Evolutionary conservation across 192 early-diverging fungal species (phyloP), one percentile per base, ranked within the genome.

Genomic region (Spizellomyces punctatus): DNA sequence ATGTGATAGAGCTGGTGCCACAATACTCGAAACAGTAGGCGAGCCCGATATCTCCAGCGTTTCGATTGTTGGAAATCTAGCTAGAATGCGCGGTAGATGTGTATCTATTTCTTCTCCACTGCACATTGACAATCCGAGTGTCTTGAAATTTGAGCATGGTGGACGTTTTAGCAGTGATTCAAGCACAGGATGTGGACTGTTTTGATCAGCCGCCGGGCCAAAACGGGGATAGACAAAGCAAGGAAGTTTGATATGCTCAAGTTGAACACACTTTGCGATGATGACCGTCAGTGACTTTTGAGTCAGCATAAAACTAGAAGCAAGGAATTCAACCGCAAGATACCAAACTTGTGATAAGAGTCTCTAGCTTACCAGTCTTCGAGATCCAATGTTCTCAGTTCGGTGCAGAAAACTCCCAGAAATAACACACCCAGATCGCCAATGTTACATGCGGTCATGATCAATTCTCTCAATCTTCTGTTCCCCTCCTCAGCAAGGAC

Each of bases 81-180:
- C 14, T 19, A 54, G 50, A n/a, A 54, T 54, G 1, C 17, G 50
- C 4, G 50, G 50, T 19, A 54, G 17, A 54, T 54, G 50, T 19
- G 50, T 54, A 19, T 54, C 17, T 19, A 54, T 54, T 19, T 54
- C 50, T 54, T 54, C 50, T 54, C 50, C 50, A 54, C 50, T 54
- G 50, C 17, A 54, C 50, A 54, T 54, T 12, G 50, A 54, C 14
- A 54, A 19, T 19, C 50, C 50, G 17, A 54, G 50, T 54, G 50
- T 54, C 4, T 54, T 54, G 50, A 54, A 19, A 2, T 0, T 54
- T 12, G 14, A 12, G 14, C 12, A 12, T 0, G 50, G 14, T 19
- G 50, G 50, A n/a, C 50, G 50, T 19, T 54, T 54, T 19, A 54
- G 50, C 14, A 54, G 50, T 12, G 50, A 12, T 54, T 54, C 14